Conservation (phyloP, 371 early-diverging fungal genomes). For the Nosema muscidifuracis region DNA sequence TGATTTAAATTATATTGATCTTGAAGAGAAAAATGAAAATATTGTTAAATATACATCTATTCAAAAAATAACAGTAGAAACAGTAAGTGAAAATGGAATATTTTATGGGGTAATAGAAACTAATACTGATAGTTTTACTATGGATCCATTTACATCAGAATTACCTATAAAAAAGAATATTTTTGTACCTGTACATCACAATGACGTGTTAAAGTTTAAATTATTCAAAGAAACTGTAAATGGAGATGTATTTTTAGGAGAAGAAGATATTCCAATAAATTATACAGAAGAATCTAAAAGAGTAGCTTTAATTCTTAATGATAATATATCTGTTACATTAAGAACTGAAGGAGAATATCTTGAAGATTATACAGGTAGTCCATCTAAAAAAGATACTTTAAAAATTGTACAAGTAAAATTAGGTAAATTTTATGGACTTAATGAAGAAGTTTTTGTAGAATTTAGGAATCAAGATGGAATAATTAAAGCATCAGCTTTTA, state of each 20-base stretch:
- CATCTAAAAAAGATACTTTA: constrained; percentile 13
- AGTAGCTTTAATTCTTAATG: constrained; percentile 27
- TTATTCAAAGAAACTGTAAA: constrained; percentile 53
- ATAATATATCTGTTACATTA: constrained; percentile 36
- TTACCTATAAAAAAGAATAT: constrained; percentile 27
- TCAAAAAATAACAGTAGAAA: constrained; percentile 36
- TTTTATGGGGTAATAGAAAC: constrained; percentile 56
- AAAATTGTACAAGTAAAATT: constrained; percentile 51
- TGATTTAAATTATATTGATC: constrained; percentile 47
- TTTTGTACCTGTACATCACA: constrained; percentile 42
- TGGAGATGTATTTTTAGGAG: constrained; percentile 53
- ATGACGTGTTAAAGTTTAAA: constrained; percentile 28
- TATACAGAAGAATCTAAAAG: constrained; percentile 1
- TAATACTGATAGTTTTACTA: constrained; percentile 22
- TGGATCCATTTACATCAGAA: constrained; percentile 50
- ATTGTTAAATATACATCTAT: constrained; percentile 43
- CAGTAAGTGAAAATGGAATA: constrained; percentile 40
- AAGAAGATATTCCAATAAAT: constrained; percentile 29
- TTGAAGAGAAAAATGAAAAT: constrained; percentile 14
- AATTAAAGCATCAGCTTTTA: constrained; percentile 14
- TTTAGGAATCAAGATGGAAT: constrained; percentile 15
- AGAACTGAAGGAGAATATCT: constrained; percentile 24
- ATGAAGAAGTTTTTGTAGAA: constrained; percentile 40
- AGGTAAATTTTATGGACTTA: constrained; percentile 34
- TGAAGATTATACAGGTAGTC: constrained; percentile 15